Conservation (phyloP, 768 basidiomycete genomes). For the Pilatotrama ljubarskyi region DNA sequence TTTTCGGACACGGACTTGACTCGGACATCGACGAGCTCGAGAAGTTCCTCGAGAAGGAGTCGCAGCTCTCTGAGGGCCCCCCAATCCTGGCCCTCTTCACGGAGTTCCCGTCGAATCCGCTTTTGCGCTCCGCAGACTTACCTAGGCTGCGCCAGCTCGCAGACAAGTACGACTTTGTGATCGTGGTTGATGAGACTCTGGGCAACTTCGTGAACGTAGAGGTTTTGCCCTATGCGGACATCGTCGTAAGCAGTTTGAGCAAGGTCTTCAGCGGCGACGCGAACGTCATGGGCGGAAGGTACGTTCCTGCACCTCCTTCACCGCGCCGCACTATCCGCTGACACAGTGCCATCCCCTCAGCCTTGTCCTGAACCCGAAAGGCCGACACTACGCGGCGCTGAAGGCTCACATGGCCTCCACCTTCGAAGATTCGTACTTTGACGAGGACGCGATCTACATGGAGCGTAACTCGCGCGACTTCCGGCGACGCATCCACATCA, state of each 20-base stretch:
- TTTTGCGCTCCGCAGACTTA: slow-evolving; percentile 83
- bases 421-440: slow-evolving; percentile 87
- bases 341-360: slow-evolving; percentile 40
- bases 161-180: slow-evolving; percentile 83
- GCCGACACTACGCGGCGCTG: slow-evolving; percentile 65
- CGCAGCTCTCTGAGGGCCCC: slow-evolving; percentile 44
- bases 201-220: slow-evolving; percentile 95
- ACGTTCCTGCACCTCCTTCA: slow-evolving; percentile 24
- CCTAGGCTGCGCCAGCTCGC: slow-evolving; percentile 73
- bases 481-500: slow-evolving; percentile 64
- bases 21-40: slow-evolving; percentile 76
- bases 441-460: slow-evolving; percentile 94
- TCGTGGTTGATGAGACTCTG: slow-evolving; percentile 93
- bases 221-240: slow-evolving; percentile 80
- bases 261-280: slow-evolving; percentile 94
- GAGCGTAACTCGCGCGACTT: slow-evolving; percentile 98
- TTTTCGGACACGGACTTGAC: slow-evolving; percentile 80
- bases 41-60: slow-evolving; percentile 51
- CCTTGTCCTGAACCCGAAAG: slow-evolving; percentile 81
- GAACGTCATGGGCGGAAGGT: slow-evolving; percentile 99
- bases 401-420: slow-evolving; percentile 54
- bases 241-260: slow-evolving; percentile 88
- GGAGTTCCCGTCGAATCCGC: slow-evolving; percentile 95
- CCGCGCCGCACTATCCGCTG: background rate
- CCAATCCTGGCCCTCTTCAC: slow-evolving; percentile 83